Conservation (phyloP, 352 stramenopile genomes). For the Hyaloperonospora brassicae region DNA sequence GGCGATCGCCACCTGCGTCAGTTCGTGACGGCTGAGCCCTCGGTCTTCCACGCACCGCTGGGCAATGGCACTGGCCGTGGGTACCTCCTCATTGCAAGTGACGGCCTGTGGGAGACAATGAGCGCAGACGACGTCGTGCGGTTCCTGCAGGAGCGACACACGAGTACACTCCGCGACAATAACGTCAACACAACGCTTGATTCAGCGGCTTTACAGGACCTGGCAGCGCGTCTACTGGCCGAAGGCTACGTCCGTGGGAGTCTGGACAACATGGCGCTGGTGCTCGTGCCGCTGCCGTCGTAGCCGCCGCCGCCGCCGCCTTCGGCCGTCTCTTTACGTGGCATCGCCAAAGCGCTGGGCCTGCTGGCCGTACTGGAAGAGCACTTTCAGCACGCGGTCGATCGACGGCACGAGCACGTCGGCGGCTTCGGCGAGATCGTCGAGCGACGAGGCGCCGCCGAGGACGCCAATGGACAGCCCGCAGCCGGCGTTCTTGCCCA, state of each 20-base stretch:
- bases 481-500: conserved; percentile 70
- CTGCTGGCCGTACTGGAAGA: conserved; percentile 81
- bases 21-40: conserved; percentile 76
- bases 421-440: conserved; percentile 73
- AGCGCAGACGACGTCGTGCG: conserved; percentile 36
- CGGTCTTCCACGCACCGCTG: conserved; percentile 44
- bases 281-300: conserved; percentile 31
- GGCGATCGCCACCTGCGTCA: conserved; percentile 83
- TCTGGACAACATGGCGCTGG: conserved; percentile 91
- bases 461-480: conserved; percentile 73
- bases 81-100: conserved; percentile 57
- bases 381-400: conserved; percentile 64
- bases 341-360: conserved; percentile 47
- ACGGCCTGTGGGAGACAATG: conserved; percentile 75
- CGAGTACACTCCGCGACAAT: conserved; percentile 18
- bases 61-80: conserved; percentile 3
- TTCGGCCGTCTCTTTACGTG: conserved; percentile 15
- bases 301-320: not conserved
- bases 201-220: conserved; percentile 41
- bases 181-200: conserved; percentile 13
- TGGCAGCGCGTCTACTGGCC: conserved; percentile 73
- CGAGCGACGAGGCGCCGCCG: conserved; percentile 67
- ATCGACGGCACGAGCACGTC: conserved; percentile 80
- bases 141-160: conserved; percentile 33
- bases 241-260: conserved; percentile 92